Conservation (phyloP, 495 filamentous ascomycete species). For the Amniculicola lignicola region DNA sequence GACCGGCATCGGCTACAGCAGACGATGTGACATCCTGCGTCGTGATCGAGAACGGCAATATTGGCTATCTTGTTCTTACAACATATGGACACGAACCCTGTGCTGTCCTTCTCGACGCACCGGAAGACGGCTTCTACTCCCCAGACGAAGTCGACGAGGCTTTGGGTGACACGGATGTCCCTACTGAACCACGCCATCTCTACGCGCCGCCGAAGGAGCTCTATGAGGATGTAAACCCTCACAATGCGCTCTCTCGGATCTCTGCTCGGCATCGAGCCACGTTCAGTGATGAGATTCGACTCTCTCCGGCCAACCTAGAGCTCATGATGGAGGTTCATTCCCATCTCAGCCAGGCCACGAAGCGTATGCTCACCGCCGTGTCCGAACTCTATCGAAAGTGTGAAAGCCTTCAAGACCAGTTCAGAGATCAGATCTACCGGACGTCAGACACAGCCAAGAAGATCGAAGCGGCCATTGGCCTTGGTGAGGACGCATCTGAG, state of each 20-base stretch:
- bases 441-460: constrained; percentile 63
- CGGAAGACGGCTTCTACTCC: constrained; percentile 41
- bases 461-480: constrained; percentile 64
- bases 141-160: constrained; percentile 28
- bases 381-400: constrained; percentile 79
- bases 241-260: constrained; percentile 56
- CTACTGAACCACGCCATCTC: constrained; percentile 55
- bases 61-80: constrained; percentile 78
- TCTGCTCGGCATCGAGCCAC: constrained; percentile 56
- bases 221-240: no score
- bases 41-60: constrained; percentile 67
- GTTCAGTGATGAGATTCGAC: constrained; percentile 66
- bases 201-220: constrained; percentile 69
- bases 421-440: constrained; percentile 66
- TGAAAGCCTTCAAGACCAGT: constrained; percentile 66
- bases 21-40: constrained; percentile 47
- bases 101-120: constrained; percentile 64
- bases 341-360: constrained; percentile 69
- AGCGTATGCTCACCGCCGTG: constrained; percentile 66
- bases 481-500: constrained; percentile 39
- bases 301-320: constrained; percentile 71
- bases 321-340: constrained; percentile 75
- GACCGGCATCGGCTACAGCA: constrained; percentile 35
- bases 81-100: constrained; percentile 60
- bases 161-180: constrained; percentile 1